phyloP scores from a whole-genome alignment of 495 filamentous ascomycete genomes.

The Penicillium maclennaniae region DNA sequence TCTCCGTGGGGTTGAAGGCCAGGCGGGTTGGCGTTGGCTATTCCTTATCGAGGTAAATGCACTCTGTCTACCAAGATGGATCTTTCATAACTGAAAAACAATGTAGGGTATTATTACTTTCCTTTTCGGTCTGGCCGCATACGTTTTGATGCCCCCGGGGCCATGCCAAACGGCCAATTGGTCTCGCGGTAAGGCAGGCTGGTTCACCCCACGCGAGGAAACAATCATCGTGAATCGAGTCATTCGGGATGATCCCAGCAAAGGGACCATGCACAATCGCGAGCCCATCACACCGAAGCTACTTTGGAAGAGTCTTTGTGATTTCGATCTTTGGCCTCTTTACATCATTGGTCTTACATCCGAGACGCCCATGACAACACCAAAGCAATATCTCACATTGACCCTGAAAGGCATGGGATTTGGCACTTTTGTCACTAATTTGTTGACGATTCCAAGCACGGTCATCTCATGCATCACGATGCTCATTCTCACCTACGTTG shows the following conservation, averaged over 20 bases:
- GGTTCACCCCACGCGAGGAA: constrained; percentile 60
- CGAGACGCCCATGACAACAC: constrained; percentile 48
- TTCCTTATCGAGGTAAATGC: constrained; percentile 45
- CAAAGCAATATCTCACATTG: constrained; percentile 58
- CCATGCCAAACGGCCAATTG: constrained; percentile 49
- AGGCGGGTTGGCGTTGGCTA: constrained; percentile 37
- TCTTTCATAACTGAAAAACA: background rate
- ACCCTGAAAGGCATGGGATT: constrained; percentile 58
- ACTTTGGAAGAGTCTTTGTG: constrained; percentile 47
- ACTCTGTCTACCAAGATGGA: background rate
- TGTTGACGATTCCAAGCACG: constrained; percentile 58
- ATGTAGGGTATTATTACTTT: constrained; percentile 46
- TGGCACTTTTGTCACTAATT: constrained; percentile 59
- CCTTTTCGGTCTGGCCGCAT: constrained; percentile 49
- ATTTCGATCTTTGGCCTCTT: constrained; percentile 54
- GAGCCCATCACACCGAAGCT: constrained; percentile 46
- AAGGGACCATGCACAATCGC: constrained; percentile 61
- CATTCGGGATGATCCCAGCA: constrained; percentile 69
- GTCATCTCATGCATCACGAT: constrained; percentile 36
- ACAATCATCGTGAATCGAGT: constrained; percentile 71
- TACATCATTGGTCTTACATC: constrained; percentile 52
- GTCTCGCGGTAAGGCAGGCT: constrained; percentile 63
- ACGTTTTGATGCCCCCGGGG: constrained; percentile 51
- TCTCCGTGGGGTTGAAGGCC: constrained; percentile 31
- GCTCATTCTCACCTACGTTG: constrained; percentile 45